Evolutionary conservation across 106 monocot genomes (phyloP), one percentile per base, ranked within the genome.

Genomic region (Iris macrosiphon): DNA sequence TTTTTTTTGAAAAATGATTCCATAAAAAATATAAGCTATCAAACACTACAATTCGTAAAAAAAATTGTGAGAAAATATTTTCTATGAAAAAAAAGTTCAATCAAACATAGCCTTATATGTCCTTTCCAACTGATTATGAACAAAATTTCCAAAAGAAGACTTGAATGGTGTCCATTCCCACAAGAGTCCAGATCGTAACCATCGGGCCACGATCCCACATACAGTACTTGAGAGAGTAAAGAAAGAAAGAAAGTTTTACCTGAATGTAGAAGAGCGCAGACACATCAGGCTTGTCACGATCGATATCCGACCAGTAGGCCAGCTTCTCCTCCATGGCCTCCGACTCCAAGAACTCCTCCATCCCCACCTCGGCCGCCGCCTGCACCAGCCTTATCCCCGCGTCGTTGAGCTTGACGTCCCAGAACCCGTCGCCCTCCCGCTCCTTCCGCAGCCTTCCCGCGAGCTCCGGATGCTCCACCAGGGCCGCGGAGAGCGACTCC

Each of bases 371-470:
- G 29, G 66, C 75, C 61, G 55, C 48, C 12, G 76, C 92, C 68
- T 79, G 82, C 55, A 92, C 64, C 58, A 92, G 55, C 59, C 92
- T 62, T 25, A 87, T 67, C 1, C 82, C 87, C 2, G 76, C 62
- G 38, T 87, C 87, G 29, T 87, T 92, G 15, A 48, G 52, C 64
- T 71, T 75, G 15, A 92, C 39, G 62, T 92, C 82, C 78, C 86
- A 79, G 9, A 16, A 35, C 22, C 68, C 79, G 15, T 68, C 70
- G 4, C 28, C 63, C 20, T 75, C 77, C 11, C 23, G 35, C 0
- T 39, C 48, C 52, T 57, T 56, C 50, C 75, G 52, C 17, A 87
- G 72, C 64, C 91, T 45, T 26, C 91, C 86, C 3, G 82, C 69
- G 11, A 92, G 51, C 56, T 73, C 42, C 17, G 78, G 91, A 35